These are phyloP conservation scores for Hydnum rufescens DNA, from an alignment of 768 basidiomycete species.

Conservation along the genomic window DNA sequence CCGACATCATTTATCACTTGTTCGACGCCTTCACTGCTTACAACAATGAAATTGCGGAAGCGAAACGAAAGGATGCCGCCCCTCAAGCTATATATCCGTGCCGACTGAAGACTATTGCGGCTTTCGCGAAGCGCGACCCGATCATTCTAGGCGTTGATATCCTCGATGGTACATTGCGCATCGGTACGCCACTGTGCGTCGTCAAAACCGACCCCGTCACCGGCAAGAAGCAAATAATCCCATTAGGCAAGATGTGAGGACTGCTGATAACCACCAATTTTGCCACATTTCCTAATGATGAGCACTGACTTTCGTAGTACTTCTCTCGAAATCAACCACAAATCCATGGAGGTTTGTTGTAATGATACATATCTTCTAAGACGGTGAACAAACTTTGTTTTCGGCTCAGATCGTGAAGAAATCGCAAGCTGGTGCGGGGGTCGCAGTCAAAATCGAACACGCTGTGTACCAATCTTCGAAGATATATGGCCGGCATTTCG, in stretches of 20 bases:
- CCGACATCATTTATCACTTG: slow-evolving; percentile 96
- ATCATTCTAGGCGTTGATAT: slow-evolving; percentile 96
- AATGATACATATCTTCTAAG: neutral
- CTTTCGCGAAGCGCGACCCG: slow-evolving; percentile 91
- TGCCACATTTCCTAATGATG: neutral
- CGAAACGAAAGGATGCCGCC: slow-evolving; percentile 79
- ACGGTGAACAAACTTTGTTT: neutral
- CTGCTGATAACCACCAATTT: neutral
- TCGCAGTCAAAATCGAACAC: slow-evolving; percentile 96
- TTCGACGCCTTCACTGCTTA: slow-evolving; percentile 94
- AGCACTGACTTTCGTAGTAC: slow-evolving; percentile 34
- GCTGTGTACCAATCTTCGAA: slow-evolving; percentile 89
- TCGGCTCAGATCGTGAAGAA: slow-evolving; percentile 63
- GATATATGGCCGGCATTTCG: slow-evolving; percentile 90
- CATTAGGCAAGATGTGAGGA: slow-evolving; percentile 83
- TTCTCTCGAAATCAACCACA: slow-evolving; percentile 95
- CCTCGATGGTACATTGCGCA: slow-evolving; percentile 71
- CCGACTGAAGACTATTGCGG: slow-evolving; percentile 78
- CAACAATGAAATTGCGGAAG: slow-evolving; percentile 77
- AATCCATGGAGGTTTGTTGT: slow-evolving; percentile 46
- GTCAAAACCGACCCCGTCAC: slow-evolving; percentile 79
- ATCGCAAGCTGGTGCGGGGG: slow-evolving; percentile 84
- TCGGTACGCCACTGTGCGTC: slow-evolving; percentile 90
- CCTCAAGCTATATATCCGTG: slow-evolving; percentile 96
- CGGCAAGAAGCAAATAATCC: slow-evolving; percentile 76